Conservation (phyloP, 2,329 filamentous ascomycete genomes). For the Neofusicoccum umdonicola region DNA sequence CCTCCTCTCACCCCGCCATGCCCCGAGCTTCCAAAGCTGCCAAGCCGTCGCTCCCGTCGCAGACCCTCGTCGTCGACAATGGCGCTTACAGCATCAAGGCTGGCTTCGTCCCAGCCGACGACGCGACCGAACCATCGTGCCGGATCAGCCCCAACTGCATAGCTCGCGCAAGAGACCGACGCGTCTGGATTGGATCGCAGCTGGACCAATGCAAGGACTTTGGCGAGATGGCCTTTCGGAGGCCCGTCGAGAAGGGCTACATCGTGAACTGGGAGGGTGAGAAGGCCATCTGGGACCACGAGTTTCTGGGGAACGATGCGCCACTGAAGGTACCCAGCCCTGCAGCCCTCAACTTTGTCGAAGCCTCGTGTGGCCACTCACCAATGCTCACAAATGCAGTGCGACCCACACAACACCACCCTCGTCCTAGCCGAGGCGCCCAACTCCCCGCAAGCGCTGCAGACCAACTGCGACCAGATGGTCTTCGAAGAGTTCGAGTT, state of each 20-base stretch:
- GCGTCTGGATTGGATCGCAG: constrained; percentile 76
- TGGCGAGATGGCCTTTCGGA: constrained; percentile 80
- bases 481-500: constrained; percentile 98
- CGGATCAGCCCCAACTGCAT: constrained; percentile 83
- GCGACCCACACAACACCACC: constrained; percentile 77
- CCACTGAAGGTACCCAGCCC: constrained; percentile 49
- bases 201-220: constrained; percentile 80
- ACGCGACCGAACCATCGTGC: constrained; percentile 48
- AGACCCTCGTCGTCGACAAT: constrained; percentile 87
- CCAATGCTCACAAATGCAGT: constrained; percentile 37
- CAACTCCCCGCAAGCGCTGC: constrained; percentile 75
- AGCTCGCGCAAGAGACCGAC: constrained; percentile 70
- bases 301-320: constrained; percentile 73
- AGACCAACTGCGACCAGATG: constrained; percentile 91
- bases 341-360: constrained; percentile 2
- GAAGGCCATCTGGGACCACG: constrained; percentile 91
- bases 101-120: constrained; percentile 57
- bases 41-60: constrained; percentile 10
- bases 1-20: constrained; percentile 4
- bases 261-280: constrained; percentile 96
- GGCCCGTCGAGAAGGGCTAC: constrained; percentile 91
- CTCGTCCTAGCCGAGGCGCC: constrained; percentile 82
- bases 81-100: constrained; percentile 90
- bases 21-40: constrained; percentile 8
- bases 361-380: not conserved